Evolutionary conservation across 2,329 filamentous ascomycete species (phyloP).

Genomic region (Ophiognomonia clavigignenti-juglandacearum): DNA sequence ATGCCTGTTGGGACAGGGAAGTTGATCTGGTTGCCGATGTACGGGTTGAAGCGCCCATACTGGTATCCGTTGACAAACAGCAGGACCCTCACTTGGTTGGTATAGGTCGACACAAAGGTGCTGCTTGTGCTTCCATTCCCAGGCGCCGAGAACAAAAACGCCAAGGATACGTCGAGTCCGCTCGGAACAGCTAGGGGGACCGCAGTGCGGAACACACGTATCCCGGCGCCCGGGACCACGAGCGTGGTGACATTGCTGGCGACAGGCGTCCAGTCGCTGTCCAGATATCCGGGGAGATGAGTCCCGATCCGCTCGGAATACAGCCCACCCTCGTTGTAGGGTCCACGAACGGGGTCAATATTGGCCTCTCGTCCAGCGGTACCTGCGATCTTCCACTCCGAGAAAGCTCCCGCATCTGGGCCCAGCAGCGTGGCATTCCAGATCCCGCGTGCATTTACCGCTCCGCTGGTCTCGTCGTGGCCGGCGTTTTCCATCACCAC

Average conservation of each 20-base stretch:
- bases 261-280: conserved; percentile 35
- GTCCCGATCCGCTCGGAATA: conserved; percentile 53
- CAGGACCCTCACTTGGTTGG: conserved; percentile 41
- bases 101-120: conserved; percentile 31
- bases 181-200: conserved; percentile 45
- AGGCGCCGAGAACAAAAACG: conserved; percentile 46
- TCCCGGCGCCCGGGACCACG: conserved; percentile 43
- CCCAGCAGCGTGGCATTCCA: conserved; percentile 46
- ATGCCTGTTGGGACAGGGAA: conserved; percentile 58
- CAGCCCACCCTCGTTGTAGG: conserved; percentile 54
- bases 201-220: conserved; percentile 50
- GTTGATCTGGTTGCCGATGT: conserved; percentile 55
- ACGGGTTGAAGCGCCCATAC: conserved; percentile 55
- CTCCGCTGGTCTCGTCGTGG: conserved; percentile 47
- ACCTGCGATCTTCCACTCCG: conserved; percentile 53
- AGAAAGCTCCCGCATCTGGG: conserved; percentile 30
- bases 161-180: conserved; percentile 51
- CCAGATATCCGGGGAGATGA: conserved; percentile 53
- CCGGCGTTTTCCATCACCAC: conserved; percentile 57
- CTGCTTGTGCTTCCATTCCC: conserved; percentile 24
- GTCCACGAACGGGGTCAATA: conserved; percentile 51
- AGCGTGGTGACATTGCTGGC: conserved; percentile 28
- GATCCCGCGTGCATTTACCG: conserved; percentile 46
- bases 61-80: conserved; percentile 64
- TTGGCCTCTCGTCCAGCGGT: conserved; percentile 47